Evolutionary conservation across 106 monocot genomes (phyloP), one percentile per base, ranked within the genome.

Genomic region (Acanthochlamys bracteata): DNA sequence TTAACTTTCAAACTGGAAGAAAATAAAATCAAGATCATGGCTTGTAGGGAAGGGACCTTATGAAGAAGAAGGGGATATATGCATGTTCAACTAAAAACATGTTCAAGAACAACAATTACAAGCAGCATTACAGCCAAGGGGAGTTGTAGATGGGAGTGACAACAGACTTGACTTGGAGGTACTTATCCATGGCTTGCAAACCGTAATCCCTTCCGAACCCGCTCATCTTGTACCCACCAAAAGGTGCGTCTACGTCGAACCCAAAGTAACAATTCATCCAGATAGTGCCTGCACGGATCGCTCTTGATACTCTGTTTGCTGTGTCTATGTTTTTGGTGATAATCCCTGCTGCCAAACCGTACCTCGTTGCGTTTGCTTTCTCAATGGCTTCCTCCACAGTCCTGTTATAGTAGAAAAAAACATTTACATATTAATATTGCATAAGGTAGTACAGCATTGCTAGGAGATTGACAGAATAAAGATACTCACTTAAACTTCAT

Each of bases 401-500:
- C 53, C 70, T 76, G 21, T n/a, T n/a, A n/a, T n/a, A n/a, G n/a
- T n/a, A n/a, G n/a, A n/a, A n/a, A n/a, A n/a, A n/a, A n/a, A n/a
- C n/a, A n/a, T n/a, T n/a, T n/a, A n/a, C n/a, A n/a, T n/a, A n/a
- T n/a, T n/a, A n/a, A n/a, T n/a, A n/a, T n/a, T n/a, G n/a, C n/a
- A n/a, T n/a, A n/a, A n/a, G n/a, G n/a, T n/a, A n/a, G n/a, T n/a
- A n/a, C n/a, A n/a, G n/a, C n/a, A n/a, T n/a, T n/a, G n/a, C n/a
- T n/a, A n/a, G n/a, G n/a, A n/a, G n/a, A n/a, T n/a, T n/a, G n/a
- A n/a, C n/a, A n/a, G n/a, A 33, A 19, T 10, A 33, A 61, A 13
- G 10, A 33, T 26, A 19, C 69, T 69, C 64, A 73, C 73, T 74
- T 68, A 42, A 74, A 74, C 27, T 80, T 80, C 60, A 80, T 80